Base-by-base conservation (phyloP, 2,329 filamentous ascomycete species). In the Sphaerulina musiva region DNA sequence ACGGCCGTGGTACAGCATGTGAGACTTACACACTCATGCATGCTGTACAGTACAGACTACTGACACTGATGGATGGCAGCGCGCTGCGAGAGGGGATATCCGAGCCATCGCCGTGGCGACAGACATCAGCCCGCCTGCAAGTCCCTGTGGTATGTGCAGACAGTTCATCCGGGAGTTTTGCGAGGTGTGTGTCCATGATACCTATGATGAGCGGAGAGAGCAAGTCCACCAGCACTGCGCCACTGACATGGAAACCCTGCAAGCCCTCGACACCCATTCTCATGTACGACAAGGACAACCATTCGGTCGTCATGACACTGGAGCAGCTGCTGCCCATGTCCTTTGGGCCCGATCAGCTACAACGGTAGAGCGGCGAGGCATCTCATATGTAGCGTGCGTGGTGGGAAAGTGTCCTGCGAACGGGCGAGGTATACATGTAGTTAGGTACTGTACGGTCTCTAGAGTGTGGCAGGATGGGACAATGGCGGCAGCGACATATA, bases 61-160 rank as follows among this genome's bases (percentile, higher is more conserved):
- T 10, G 26, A 29, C 26, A 39, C 48, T 51, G 41, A 51, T 36
- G 17, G 3, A 46, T 42, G 14, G 11, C 46, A 69, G 64, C 67
- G 67, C 32, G 65, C 66, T n/a, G 64, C 68, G 64, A 66, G 75
- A 58, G 73, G 68, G 36, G 67, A 74, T 39, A 89, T 95, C 73
- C 84, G 82, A 66, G 92, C 91, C 17, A 72, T 98, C 20, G 92
- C 87, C 12, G 90, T 98, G 3, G 81, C 87, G 6, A 95, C 91
- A 5, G 87, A 96, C 68, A 85, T 70, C 48, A 64, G 57, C 32
- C 68, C 68, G 7, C 69, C 70, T 1, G 67, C 67, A 2, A 74
- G 70, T 43, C 93, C 93, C 0, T 98, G 93, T 69, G 93, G 93
- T 52, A 96, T 95, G 90, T 97, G 92, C 71, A 79, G 92, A 64